Evolutionary conservation across 2,329 filamentous ascomycete genomes (phyloP).

Genomic region (Madurella mycetomatis): DNA sequence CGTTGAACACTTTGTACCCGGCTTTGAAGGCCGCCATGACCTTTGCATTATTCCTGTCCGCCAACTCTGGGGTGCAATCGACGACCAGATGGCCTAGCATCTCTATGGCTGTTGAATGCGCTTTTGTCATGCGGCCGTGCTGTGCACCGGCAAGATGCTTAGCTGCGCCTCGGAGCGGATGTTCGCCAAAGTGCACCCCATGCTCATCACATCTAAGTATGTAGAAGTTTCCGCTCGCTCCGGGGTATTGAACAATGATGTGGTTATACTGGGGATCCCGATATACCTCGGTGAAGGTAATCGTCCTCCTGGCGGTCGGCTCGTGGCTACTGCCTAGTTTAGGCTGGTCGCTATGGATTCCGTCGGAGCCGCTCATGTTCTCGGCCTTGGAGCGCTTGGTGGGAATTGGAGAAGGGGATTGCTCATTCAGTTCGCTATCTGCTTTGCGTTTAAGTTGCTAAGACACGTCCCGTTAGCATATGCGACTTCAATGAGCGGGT

Average conservation of each 20-base stretch:
- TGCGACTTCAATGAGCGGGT: neutral
- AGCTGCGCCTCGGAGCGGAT: slow-evolving; percentile 34
- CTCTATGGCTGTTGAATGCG: slow-evolving; percentile 29
- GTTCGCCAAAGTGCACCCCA: slow-evolving; percentile 33
- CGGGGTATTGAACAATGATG: slow-evolving; percentile 31
- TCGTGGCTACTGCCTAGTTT: neutral
- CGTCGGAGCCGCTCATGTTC: neutral
- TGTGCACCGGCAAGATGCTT: slow-evolving; percentile 34
- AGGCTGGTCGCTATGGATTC: neutral
- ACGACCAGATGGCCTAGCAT: slow-evolving; percentile 33
- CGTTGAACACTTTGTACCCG: slow-evolving; percentile 32
- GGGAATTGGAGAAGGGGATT: neutral
- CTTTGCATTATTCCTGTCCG: slow-evolving; percentile 32
- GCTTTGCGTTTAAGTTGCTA: slow-evolving; percentile 15
- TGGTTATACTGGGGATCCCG: slow-evolving; percentile 33
- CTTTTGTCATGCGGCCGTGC: slow-evolving; percentile 31
- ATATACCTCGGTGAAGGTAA: slow-evolving; percentile 36
- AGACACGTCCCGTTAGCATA: neutral
- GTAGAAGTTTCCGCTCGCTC: slow-evolving; percentile 30
- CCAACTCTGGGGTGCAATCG: slow-evolving; percentile 31
- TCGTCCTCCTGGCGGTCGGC: slow-evolving; percentile 10
- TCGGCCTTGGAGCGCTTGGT: slow-evolving; percentile 8
- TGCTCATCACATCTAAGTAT: slow-evolving; percentile 40
- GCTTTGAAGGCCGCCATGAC: slow-evolving; percentile 28
- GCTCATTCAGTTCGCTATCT: slow-evolving; percentile 1